Conservation (phyloP, 306 rosid genomes). For the Trifolium dubium region DNA sequence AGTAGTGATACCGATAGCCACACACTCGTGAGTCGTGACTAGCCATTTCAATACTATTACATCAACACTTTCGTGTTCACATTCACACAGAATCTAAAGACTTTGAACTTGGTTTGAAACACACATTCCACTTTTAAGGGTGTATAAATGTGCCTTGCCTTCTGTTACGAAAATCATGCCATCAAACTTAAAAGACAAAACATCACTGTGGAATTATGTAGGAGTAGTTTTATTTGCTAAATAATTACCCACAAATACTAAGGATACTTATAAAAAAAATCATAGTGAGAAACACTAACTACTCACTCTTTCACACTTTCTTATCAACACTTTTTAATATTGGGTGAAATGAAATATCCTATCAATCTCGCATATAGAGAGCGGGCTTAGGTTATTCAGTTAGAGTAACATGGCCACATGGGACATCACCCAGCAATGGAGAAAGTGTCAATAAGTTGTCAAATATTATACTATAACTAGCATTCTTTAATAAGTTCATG, state of each 20-base stretch:
- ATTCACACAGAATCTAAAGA: constrained; percentile 15
- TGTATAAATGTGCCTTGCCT: background rate
- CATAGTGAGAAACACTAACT: constrained; percentile 2
- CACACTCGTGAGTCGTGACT: background rate
- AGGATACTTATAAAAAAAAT: constrained; percentile 8
- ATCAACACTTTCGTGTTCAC: background rate
- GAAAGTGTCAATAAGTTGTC: background rate
- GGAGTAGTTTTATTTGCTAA: background rate
- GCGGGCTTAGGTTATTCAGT: background rate
- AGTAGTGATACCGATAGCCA: background rate
- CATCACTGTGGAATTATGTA: constrained; percentile 7
- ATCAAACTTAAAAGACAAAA: background rate
- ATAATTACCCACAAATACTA: background rate
- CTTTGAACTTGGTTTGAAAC: constrained; percentile 2
- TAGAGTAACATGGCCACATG: constrained; percentile 10
- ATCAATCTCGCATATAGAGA: background rate
- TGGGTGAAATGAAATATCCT: constrained; percentile 1
- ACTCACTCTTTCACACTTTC: background rate
- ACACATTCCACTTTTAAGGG: background rate
- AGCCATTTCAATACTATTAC: constrained; percentile 10
- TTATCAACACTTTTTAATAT: background rate
- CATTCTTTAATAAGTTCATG: constrained; percentile 13
- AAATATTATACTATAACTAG: background rate
- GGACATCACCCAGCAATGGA: background rate
- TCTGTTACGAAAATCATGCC: background rate